Base-by-base conservation (phyloP, 352 stramenopile genomes). In the Globisporangium lucens region DNA sequence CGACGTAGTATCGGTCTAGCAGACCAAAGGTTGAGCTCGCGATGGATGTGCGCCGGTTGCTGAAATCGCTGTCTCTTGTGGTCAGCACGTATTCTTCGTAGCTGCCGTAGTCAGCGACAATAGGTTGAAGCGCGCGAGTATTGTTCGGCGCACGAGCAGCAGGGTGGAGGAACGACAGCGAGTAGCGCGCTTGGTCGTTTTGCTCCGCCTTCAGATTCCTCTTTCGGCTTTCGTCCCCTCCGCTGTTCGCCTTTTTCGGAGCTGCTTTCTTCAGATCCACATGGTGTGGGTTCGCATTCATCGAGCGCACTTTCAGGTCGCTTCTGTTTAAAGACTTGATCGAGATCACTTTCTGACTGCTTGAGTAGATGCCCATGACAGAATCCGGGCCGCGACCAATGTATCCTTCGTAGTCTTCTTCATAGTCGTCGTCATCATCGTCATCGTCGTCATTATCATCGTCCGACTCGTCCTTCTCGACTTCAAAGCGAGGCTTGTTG, bases 261-360 rank as follows among this genome's bases (percentile, higher is more conserved):
- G 22, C 38, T 27, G 57, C 27, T 47, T 46, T 43, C 56, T 56
- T 59, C 46, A 20, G 17, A 17, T 53, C 47, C 30, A 53, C 8
- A 20, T 13, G 13, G 30, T 52, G 22, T 1, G 33, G 13, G 10
- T 46, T 67, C 4, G 38, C 43, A 51, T 51, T 66, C 49, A 68
- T 52, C 7, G 66, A 72, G 10, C 53, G 60, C 46, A 72, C 66
- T 52, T 63, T 58, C 3, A 65, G 27, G 17, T 72, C 60, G 38
- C 56, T 68, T 12, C 62, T 57, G 4, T 58, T 70, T 30, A 90
- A 76, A 6, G 79, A 75, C 62, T 82, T 83, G 61, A 90, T 82
- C 3, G 82, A 90, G 56, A 90, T 86, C 52, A 90, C 72, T 56
- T 90, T 90, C 36, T 76, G 66, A 56, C 68, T 80, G 56, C 68